Evolutionary conservation across 2,329 filamentous ascomycete species (phyloP).

Genomic region (Sclerotiophoma versabilis): DNA sequence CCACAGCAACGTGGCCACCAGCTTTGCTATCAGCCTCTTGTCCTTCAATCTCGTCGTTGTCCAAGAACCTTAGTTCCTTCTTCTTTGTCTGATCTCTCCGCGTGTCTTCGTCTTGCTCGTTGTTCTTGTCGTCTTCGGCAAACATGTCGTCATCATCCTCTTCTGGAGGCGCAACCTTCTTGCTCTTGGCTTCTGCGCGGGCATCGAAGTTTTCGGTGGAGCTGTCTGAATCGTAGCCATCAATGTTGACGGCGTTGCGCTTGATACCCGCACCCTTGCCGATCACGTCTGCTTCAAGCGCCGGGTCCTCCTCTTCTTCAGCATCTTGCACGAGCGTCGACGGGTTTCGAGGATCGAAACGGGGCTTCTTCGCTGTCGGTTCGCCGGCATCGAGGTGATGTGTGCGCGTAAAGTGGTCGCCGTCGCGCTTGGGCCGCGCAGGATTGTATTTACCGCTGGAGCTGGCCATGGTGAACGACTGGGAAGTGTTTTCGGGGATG

Average conservation of each 20-base stretch:
- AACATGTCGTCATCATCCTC: constrained; percentile 78
- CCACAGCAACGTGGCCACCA: constrained; percentile 69
- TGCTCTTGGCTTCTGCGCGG: constrained; percentile 67
- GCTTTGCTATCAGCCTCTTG: constrained; percentile 77
- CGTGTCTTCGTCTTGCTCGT: constrained; percentile 61
- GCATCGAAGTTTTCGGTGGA: constrained; percentile 90
- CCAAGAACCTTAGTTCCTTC: constrained; percentile 67
- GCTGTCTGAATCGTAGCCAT: constrained; percentile 92
- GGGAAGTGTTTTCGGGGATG: background rate
- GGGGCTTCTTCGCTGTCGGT: constrained; percentile 74
- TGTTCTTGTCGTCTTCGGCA: constrained; percentile 68
- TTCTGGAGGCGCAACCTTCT: constrained; percentile 58
- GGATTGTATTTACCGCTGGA: constrained; percentile 51
- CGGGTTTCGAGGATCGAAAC: constrained; percentile 94
- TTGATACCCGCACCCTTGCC: constrained; percentile 78
- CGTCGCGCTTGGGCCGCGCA: constrained; percentile 81
- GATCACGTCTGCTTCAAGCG: constrained; percentile 92
- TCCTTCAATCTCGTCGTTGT: constrained; percentile 74
- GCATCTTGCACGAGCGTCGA: constrained; percentile 87
- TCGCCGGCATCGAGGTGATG: constrained; percentile 68
- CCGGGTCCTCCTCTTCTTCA: constrained; percentile 74
- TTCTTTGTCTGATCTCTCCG: constrained; percentile 65
- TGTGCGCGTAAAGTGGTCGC: constrained; percentile 79
- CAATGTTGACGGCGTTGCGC: constrained; percentile 92
- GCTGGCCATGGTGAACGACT: constrained; percentile 33